Conservation (phyloP, 78 protist genomes). For the Polysphondylium violaceum region DNA sequence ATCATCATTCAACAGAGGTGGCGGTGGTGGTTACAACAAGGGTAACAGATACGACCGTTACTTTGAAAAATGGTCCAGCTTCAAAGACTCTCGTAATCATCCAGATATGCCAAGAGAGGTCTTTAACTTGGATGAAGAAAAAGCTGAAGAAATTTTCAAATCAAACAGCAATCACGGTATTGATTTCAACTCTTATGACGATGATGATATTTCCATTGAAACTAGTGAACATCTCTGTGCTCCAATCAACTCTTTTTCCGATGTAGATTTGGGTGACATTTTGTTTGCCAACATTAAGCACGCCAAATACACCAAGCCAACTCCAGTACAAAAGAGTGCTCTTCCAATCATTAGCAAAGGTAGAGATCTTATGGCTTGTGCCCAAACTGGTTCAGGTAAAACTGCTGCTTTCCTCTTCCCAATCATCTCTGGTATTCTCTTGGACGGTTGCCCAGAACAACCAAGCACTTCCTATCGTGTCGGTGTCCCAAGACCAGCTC, state of each 20-base stretch:
- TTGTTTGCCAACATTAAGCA: conserved; percentile 60
- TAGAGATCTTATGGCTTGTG: conserved; percentile 99
- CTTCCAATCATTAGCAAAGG: conserved; percentile 89
- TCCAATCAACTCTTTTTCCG: conserved; percentile 55
- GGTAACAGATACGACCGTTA: conserved; percentile 47
- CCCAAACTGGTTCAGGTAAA: conserved; percentile 99
- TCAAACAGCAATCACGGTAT: conserved; percentile 37
- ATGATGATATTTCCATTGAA: conserved; percentile 84
- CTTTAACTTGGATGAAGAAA: conserved; percentile 28
- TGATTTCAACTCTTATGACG: conserved; percentile 57
- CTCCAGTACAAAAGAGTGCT: conserved; percentile 98
- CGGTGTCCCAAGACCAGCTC: conserved; percentile 57
- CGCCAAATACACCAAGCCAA: conserved; percentile 92
- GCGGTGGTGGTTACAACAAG: neutral
- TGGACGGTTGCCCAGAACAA: conserved; percentile 79
- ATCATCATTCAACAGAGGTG: neutral
- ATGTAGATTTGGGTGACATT: conserved; percentile 72
- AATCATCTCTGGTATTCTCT: conserved; percentile 77
- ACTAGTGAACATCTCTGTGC: conserved; percentile 78
- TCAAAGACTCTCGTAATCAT: conserved; percentile 24
- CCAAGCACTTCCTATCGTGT: conserved; percentile 38
- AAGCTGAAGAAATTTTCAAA: conserved; percentile 68
- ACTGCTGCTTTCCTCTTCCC: conserved; percentile 98
- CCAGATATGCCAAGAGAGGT: conserved; percentile 43
- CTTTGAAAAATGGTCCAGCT: conserved; percentile 37